These are phyloP conservation scores for Stylosanthes scabra DNA, from an alignment of 331 rosid genomes.

Conservation along the genomic window DNA sequence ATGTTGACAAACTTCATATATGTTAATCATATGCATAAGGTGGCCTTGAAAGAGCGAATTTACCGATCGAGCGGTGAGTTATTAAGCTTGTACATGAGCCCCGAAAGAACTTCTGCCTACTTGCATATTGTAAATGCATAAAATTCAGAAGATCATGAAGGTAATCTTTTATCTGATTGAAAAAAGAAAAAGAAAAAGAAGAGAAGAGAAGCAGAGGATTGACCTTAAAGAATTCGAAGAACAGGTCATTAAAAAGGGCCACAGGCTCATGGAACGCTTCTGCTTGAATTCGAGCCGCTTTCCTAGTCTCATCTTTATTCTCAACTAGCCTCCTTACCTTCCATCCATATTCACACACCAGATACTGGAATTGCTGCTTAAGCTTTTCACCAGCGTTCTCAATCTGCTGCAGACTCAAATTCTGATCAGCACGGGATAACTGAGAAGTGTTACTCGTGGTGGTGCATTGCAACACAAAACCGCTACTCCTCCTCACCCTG, in stretches of 20 bases:
- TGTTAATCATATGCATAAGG: not conserved
- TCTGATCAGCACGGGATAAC: constrained; percentile 47
- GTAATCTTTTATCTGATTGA: not conserved
- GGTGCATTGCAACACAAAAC: constrained; percentile 41
- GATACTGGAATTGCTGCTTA: constrained; percentile 42
- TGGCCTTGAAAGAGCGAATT: constrained; percentile 12
- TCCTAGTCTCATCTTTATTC: constrained; percentile 63
- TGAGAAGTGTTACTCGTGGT: constrained; percentile 35
- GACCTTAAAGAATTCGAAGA: constrained; percentile 84
- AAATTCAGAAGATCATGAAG: not conserved
- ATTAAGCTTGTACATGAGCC: constrained; percentile 72
- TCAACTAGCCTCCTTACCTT: constrained; percentile 63
- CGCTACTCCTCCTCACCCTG: constrained; percentile 25
- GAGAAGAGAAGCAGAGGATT: not conserved
- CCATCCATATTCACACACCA: constrained; percentile 78
- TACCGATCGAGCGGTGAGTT: constrained; percentile 76
- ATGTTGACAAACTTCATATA: not conserved
- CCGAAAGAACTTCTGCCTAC: constrained; percentile 86
- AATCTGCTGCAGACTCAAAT: constrained; percentile 32
- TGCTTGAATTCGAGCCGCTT: constrained; percentile 72
- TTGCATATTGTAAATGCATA: not conserved
- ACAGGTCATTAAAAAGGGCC: constrained; percentile 63
- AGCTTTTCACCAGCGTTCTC: constrained; percentile 36
- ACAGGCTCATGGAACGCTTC: constrained; percentile 80
- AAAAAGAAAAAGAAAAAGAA: not conserved